Conservation (phyloP, 1,139 yeast species). For the Geotrichum klebahnii region DNA sequence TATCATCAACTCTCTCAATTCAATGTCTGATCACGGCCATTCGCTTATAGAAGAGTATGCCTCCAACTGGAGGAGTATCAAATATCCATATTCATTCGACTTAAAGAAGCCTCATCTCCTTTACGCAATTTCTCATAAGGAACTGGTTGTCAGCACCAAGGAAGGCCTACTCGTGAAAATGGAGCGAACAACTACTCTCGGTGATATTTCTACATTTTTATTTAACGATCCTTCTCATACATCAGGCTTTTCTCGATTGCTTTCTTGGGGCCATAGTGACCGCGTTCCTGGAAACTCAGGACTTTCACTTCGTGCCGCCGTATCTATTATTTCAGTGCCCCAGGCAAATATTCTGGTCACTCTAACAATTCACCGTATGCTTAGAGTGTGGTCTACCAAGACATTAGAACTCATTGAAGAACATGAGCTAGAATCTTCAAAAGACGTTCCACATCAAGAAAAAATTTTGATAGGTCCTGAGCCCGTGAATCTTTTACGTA, state of each 20-base stretch:
- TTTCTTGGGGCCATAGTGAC: slow-evolving; percentile 28
- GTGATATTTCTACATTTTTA: slow-evolving; percentile 23
- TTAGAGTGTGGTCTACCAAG: slow-evolving; percentile 35
- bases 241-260: slow-evolving; percentile 24
- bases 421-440: slow-evolving; percentile 10
- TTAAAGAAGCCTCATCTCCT: slow-evolving; percentile 58
- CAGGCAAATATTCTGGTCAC: slow-evolving; percentile 27
- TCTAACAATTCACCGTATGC: slow-evolving; percentile 31
- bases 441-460: slow-evolving; percentile 2
- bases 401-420: slow-evolving; percentile 23
- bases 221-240: slow-evolving; percentile 30
- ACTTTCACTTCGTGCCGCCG: slow-evolving; percentile 30
- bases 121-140: slow-evolving; percentile 45
- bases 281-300: slow-evolving; percentile 36
- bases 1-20: slow-evolving; percentile 1
- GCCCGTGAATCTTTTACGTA: slow-evolving; percentile 17
- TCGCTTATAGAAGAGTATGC: slow-evolving; percentile 25
- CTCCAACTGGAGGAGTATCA: slow-evolving; percentile 32
- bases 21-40: slow-evolving; percentile 16
- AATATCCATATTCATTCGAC: slow-evolving; percentile 66
- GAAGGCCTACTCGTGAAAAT: slow-evolving; percentile 61
- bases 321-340: slow-evolving; percentile 28
- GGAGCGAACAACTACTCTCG: slow-evolving; percentile 42
- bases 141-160: slow-evolving; percentile 53
- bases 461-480: slow-evolving; percentile 14